Conservation (phyloP, 768 basidiomycete species). For the Bullera alba region DNA sequence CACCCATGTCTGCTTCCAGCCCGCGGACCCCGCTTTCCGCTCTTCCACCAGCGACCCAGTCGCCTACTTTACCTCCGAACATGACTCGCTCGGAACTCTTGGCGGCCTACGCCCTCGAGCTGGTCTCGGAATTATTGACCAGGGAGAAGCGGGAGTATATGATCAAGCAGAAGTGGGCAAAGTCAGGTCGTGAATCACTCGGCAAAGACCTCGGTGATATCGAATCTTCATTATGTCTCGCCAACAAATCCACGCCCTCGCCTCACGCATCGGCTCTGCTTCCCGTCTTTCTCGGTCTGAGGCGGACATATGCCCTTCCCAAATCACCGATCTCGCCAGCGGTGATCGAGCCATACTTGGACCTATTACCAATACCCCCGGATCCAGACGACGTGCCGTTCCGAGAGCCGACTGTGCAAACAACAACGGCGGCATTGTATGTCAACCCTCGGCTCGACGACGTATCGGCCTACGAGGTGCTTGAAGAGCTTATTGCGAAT, state of each 20-base stretch:
- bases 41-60: conserved; percentile 6
- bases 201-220: conserved; percentile 43
- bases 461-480: conserved; percentile 13
- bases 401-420: conserved; percentile 36
- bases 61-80: not conserved
- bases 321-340: conserved; percentile 15
- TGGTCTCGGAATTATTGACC: conserved; percentile 38
- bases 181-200: conserved; percentile 37
- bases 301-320: conserved; percentile 29
- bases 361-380: conserved; percentile 32
- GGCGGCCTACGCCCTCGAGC: conserved; percentile 34
- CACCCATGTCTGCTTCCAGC: conserved; percentile 1
- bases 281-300: conserved; percentile 27
- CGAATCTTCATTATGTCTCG: conserved; percentile 30
- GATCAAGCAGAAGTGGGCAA: conserved; percentile 38
- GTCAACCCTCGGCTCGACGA: conserved; percentile 41
- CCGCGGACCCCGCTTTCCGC: conserved; percentile 13
- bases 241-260: conserved; percentile 10
- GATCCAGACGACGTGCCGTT: conserved; percentile 35
- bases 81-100: conserved; percentile 15
- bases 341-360: conserved; percentile 33
- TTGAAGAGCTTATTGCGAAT: conserved; percentile 33
- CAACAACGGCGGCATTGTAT: conserved; percentile 37
- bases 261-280: conserved; percentile 16
- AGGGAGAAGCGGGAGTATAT: conserved; percentile 44